A percentile compares a stretch with the other conserved stretches of the same genome.
Conservation (phyloP, 2,329 filamentous ascomycete genomes). For the Pseudogymnoascus sp. region DNA sequence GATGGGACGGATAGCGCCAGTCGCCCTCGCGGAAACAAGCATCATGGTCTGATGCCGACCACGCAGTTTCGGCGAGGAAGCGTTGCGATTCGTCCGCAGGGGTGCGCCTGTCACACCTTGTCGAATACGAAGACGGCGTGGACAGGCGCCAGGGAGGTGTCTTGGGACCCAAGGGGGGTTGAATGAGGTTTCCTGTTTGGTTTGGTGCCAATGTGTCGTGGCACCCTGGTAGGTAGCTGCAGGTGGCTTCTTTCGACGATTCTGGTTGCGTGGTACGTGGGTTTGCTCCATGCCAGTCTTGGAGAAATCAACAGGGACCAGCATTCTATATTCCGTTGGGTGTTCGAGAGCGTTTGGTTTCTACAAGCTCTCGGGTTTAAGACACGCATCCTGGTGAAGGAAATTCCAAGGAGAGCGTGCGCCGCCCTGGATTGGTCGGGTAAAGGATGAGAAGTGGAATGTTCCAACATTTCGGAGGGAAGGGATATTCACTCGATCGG, state of each 20-base stretch:
- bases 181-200: background rate
- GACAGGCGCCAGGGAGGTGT: background rate
- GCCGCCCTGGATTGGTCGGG: background rate
- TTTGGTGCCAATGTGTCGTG: background rate
- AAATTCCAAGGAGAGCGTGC: background rate
- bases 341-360: background rate
- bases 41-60: background rate
- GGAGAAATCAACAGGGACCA: background rate
- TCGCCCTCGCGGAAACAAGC: background rate
- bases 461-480: background rate
- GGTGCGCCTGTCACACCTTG: background rate
- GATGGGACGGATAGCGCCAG: background rate
- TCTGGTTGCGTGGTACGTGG: background rate
- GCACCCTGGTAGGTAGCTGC: background rate
- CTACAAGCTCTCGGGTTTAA: background rate
- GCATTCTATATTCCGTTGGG: background rate
- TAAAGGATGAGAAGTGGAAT: background rate
- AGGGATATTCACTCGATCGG: background rate
- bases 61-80: background rate
- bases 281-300: background rate
- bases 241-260: constrained; percentile 3
- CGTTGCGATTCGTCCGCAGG: constrained; percentile 1
- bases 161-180: background rate
- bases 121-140: background rate
- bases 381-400: background rate